These are phyloP conservation scores for Dicorynia guianensis DNA, from an alignment of 306 rosid species.

Conservation along the genomic window DNA sequence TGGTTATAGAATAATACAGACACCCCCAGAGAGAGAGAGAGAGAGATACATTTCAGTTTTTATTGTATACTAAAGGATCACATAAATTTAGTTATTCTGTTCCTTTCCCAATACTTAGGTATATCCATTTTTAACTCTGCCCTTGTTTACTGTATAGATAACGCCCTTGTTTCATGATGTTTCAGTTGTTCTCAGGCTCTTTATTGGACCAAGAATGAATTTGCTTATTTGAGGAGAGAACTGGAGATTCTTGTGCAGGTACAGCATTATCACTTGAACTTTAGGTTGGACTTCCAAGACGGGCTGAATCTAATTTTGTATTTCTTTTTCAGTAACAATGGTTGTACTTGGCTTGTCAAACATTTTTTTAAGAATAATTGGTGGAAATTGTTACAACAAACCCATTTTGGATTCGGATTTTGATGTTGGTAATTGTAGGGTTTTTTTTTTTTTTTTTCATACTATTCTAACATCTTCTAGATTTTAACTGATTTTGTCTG, in stretches of 20 bases:
- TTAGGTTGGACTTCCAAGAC: not conserved
- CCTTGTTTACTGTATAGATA: not conserved
- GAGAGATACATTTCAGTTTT: not conserved
- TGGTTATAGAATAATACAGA: not conserved
- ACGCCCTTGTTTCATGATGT: not conserved
- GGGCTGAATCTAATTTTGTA: not conserved
- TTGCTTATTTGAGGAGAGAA: conserved; percentile 37
- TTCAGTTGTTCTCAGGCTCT: conserved; percentile 39
- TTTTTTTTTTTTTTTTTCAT: not conserved
- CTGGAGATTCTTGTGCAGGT: conserved; percentile 46
- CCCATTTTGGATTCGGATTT: not conserved
- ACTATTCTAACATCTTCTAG: not conserved
- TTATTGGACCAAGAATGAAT: conserved; percentile 38
- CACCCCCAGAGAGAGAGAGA: not conserved
- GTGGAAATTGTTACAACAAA: not conserved
- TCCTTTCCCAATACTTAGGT: conserved; percentile 10
- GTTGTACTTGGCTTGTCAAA: conserved; percentile 6
- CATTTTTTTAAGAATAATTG: not conserved
- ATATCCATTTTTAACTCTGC: conserved; percentile 7
- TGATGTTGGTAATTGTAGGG: not conserved
- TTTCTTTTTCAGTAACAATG: not conserved
- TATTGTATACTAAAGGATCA: not conserved
- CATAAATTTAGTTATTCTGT: conserved; percentile 1
- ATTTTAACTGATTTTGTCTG: not conserved
- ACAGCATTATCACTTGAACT: conserved; percentile 9